Base-by-base conservation (phyloP, 805 yeast genomes). In the Candida takata region DNA sequence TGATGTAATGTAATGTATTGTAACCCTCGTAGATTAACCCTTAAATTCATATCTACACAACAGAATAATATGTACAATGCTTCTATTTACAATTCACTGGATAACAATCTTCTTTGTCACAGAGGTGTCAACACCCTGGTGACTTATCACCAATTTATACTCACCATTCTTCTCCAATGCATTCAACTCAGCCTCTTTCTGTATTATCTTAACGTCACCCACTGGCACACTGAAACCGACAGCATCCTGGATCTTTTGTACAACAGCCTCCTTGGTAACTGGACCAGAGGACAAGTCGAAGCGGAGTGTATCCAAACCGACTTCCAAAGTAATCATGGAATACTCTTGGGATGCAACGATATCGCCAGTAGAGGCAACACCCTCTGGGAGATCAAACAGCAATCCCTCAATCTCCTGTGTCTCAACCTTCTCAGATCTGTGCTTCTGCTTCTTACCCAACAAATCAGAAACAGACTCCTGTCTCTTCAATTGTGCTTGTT, bases 241-340 rank as follows among this genome's bases (percentile, higher is more conserved):
- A 3, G 24, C 10, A 12, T 35, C 29, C 3, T 31, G n/a, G 20
- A 52, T 45, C 27, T 39, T 30, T 13, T 38, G 10, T 6, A 34
- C 23, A 11, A 51, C 40, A n/a, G 27, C 37, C 3, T 19, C 7
- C 33, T 42, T 49, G 4, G 48, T 40, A 14, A 47, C 25, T 27
- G 44, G 35, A 9, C 31, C 11, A 12, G 28, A 26, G 7, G 14
- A 14, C 8, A 35, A 20, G 5, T 37, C 6, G 42, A 43, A 37
- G n/a, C 36, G 37, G 2, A 45, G 27, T 8, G 37, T 26, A 5
- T 38, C 46, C 17, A 52, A 25, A 19, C 43, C 44, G 13, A 43
- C 30, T 33, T 51, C 51, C 27, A 52, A 27, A 17, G 47, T 37
- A 28, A 52, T 44, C 41, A 51, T 34, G 3, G 55, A 50, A 33